Base-by-base conservation (phyloP, 1,284 basidiomycete genomes). In the Tilletia horrida region DNA sequence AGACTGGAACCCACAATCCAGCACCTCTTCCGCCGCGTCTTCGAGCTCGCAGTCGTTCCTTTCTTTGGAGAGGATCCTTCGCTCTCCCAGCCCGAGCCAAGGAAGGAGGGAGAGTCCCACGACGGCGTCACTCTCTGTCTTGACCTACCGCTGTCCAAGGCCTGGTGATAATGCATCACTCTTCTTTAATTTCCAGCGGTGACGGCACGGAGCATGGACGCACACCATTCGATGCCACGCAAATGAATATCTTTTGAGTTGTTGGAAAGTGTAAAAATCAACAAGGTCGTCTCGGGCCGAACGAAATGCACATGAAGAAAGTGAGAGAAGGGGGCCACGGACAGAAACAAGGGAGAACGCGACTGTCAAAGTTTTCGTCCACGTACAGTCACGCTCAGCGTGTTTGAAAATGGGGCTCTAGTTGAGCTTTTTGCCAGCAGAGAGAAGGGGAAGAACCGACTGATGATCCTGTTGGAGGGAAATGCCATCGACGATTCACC, bases 1-100 rank as follows among this genome's bases (percentile, higher is more conserved):
- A 86, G 91, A 47, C 84, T 97, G 52, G 86, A 87, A 3, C 89
- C 89, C 86, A 88, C 93, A 55, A 83, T 93, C 55, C 87, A 90
- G 71, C 89, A 90, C 69, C 85, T 97, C 65, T 96, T 96, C 83
- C 71, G 73, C 52, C 69, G 73, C 0, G 65, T 71, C 14, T 64
- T 77, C 40, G 68, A 79, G 59, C 64, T 81, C 21, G 75, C 76
- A 18, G 75, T 79, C 9, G 66, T 78, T 2, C 71, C 73, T 7
- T 76, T 71, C 62, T 25, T 48, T 23, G 9, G 11, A 4, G 35
- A 42, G 9, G 64, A 21, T 8, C 18, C 47, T 59, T 42, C 11
- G 48, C 13, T 1, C 13, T 43, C 29, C 7, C 21, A 52, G 7
- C 68, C 65, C n/a, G 35, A 40, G 35, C 31, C 31, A 1, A 73